Evolutionary conservation across 176 grass and related monocot genomes (phyloP), one percentile per base, ranked within the genome.

Genomic region (Cocos nucifera): DNA sequence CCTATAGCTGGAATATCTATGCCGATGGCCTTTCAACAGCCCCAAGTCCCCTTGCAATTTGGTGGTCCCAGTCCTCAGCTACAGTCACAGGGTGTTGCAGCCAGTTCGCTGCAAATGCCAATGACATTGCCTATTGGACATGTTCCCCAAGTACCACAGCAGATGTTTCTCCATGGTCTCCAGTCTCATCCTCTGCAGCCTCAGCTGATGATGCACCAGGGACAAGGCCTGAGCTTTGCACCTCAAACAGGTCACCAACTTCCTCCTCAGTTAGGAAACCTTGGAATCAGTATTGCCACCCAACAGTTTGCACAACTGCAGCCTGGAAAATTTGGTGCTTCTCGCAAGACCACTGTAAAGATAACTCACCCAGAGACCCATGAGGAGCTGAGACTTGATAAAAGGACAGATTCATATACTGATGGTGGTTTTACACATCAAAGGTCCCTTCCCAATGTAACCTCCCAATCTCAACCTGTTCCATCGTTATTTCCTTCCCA

Each of bases 321-420:
- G 56, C 58, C 73, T 49, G 81, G 63, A 67, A 81, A 83, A 51
- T 79, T 54, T 66, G 18, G 8, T 75, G 73, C 61, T 65, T 61
- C 61, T 30, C 76, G 84, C 3, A 89, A 89, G 73, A 77, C 73
- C 20, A 59, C 73, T 67, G 57, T 95, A 57, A 83, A 89, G 62
- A 95, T 95, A 53, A 95, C 82, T 51, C 85, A 95, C 62, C 90
- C 90, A 26, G 90, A 86, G 2, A 95, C 90, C 28, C 85, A 86
- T 56, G 90, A 95, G 80, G 90, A 95, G 52, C 49, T 95, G 59
- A 89, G 78, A 67, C 52, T 95, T 26, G 74, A 89, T 62, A 89
- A 82, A 48, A 73, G 49, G 20, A 73, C 51, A 24, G 59, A 73
- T 23, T 35, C 53, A 22, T 44, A 19, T 48, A 61, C 35, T 49